Evolutionary conservation across 2,329 filamentous ascomycete species (phyloP), one percentile per base, ranked within the genome.

Genomic region (Fusarium tricinctum): DNA sequence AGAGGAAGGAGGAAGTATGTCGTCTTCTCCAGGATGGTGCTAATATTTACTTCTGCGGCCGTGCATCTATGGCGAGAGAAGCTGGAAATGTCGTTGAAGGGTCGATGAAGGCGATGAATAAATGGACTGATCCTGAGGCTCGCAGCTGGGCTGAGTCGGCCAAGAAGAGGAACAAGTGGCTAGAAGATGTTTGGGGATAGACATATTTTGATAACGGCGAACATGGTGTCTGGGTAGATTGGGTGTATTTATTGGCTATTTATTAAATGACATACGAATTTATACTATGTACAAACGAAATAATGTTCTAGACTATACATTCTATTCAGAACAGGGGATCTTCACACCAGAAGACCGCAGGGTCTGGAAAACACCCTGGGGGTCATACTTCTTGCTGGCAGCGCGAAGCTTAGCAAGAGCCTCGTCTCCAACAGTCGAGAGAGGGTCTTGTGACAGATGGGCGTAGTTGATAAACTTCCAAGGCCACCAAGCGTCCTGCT

Each of bases 181-280:
- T 81, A 68, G 83, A 85, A 68, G 84, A 86, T 78, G 83, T 86
- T 43, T 86, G 84, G 84, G 81, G 81, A 22, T 83, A n/a, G 5
- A n/a, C 35, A 5, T 19, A n/a, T n/a, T 8, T 17, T 9, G 35
- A 33, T 33, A 33, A 33, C 30, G 30, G 30, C 30, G 14, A 33
- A 33, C 8, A 12, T 13, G 30, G 30, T 33, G 30, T 33, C 14
- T 15, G 30, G 13, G 13, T 33, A 33, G 30, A 33, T 8, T 14
- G 6, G 30, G 30, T 33, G 14, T 33, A 33, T 33, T 33, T 33
- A 15, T 33, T 33, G 30, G 6, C 30, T 33, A 33, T 14, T 15
- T 33, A 33, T 14, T 33, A 33, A 33, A 33, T 15, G 30, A 33
- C 5, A 33, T 15, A 33, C 14, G 6, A 12, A 12, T 8, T 14